These are phyloP conservation scores for Hanseniaspora mollemarum DNA, from an alignment of 805 yeast genomes.

Conservation along the genomic window DNA sequence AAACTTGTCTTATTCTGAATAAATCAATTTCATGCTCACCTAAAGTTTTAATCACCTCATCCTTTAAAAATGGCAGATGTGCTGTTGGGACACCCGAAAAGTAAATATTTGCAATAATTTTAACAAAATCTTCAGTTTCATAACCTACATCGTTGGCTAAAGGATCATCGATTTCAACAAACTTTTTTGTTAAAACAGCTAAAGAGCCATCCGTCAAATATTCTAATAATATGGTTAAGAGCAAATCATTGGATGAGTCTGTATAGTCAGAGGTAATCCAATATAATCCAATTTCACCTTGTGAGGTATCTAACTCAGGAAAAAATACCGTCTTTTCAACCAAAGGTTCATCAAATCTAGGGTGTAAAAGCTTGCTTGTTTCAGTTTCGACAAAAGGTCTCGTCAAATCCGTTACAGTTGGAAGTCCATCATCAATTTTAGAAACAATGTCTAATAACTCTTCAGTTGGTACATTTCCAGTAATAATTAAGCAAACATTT, in stretches of 20 bases:
- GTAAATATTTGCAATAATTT: constrained; percentile 44
- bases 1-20: constrained; percentile 50
- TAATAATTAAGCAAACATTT: constrained; percentile 67
- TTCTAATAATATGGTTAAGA: constrained; percentile 56
- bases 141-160: constrained; percentile 58
- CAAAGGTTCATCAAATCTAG: constrained; percentile 12
- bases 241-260: constrained; percentile 46
- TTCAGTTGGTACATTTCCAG: constrained; percentile 72
- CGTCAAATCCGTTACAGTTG: constrained; percentile 29
- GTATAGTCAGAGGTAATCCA: constrained; percentile 71
- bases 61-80: constrained; percentile 43
- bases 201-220: constrained; percentile 71
- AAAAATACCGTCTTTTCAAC: constrained; percentile 48
- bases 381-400: constrained; percentile 72
- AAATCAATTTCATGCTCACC: constrained; percentile 54
- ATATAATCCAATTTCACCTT: constrained; percentile 60
- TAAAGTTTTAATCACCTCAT: constrained; percentile 41
- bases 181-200: constrained; percentile 55
- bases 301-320: constrained; percentile 79
- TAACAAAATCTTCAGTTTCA: constrained; percentile 62
- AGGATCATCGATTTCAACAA: constrained; percentile 77
- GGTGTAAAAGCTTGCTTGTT: constrained; percentile 10
- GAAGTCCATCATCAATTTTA: constrained; percentile 49
- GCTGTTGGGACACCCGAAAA: constrained; percentile 69
- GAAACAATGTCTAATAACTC: constrained; percentile 54